Conservation (phyloP, 140 eudicot species). For the Cichorium intybus region DNA sequence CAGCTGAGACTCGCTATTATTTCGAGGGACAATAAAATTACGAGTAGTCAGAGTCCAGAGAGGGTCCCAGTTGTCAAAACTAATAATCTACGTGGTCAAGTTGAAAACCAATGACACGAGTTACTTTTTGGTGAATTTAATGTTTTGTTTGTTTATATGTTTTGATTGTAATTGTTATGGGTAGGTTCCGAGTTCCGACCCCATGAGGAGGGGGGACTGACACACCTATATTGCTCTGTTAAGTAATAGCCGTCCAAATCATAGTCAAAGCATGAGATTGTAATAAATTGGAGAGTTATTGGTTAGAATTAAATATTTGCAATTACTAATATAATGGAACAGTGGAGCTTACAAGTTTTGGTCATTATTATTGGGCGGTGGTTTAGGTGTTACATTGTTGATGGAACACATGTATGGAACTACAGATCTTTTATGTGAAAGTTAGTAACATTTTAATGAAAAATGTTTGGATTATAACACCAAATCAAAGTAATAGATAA, state of each 20-base stretch:
- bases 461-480: no score
- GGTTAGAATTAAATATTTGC: conserved; percentile 5
- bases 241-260: conserved; percentile 12
- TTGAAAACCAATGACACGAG: conserved; percentile 24
- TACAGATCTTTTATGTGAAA: no score
- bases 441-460: no score
- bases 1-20: conserved; percentile 21
- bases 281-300: background rate
- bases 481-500: no score
- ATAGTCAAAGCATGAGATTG: conserved; percentile 4
- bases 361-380: no score
- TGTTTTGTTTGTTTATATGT: conserved; percentile 33
- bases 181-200: conserved; percentile 39
- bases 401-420: no score
- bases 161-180: conserved; percentile 20
- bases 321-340: background rate
- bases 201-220: conserved; percentile 1
- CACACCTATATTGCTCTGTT: background rate
- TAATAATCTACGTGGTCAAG: conserved; percentile 25
- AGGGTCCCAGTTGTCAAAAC: conserved; percentile 41
- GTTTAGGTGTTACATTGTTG: no score
- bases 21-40: background rate
- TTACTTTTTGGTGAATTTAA: conserved; percentile 20
- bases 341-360: no score
- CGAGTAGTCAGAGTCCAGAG: conserved; percentile 34